phyloP scores from a whole-genome alignment of 2,329 filamentous ascomycete genomes.

The Cladosporium sp. region DNA sequence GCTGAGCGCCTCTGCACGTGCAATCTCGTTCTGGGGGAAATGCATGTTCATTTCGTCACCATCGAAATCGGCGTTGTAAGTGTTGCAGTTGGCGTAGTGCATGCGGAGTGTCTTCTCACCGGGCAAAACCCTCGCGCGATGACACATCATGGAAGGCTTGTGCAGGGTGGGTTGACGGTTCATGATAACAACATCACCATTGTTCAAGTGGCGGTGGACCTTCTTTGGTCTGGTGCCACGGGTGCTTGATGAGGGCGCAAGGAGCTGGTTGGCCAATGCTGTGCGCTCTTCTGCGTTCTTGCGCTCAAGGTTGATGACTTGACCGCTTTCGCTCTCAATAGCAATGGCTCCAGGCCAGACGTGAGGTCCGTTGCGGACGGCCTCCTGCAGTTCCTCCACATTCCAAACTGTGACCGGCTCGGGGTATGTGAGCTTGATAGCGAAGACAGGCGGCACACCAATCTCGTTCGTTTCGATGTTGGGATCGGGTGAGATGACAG shows the following conservation, averaged over 20 bases:
- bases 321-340: constrained; percentile 92
- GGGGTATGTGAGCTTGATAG: constrained; percentile 90
- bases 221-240: constrained; percentile 86
- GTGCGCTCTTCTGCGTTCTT: constrained; percentile 85
- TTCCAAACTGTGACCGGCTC: constrained; percentile 98
- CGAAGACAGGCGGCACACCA: constrained; percentile 96
- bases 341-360: constrained; percentile 92
- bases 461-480: constrained; percentile 99
- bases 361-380: constrained; percentile 88
- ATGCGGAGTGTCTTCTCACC: constrained; percentile 97
- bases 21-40: constrained; percentile 95
- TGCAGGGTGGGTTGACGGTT: constrained; percentile 97
- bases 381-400: constrained; percentile 90
- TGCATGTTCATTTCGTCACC: constrained; percentile 99
- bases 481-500: constrained; percentile 95
- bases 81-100: constrained; percentile 99
- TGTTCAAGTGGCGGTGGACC: constrained; percentile 90
- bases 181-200: constrained; percentile 97
- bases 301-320: constrained; percentile 78
- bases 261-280: constrained; percentile 85
- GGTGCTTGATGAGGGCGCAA: constrained; percentile 73
- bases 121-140: constrained; percentile 83
- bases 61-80: constrained; percentile 98
- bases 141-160: constrained; percentile 98
- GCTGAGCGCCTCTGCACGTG: constrained; percentile 83